Evolutionary conservation across 2,329 filamentous ascomycete species (phyloP).

Genomic region (Niveomyces coronatus): DNA sequence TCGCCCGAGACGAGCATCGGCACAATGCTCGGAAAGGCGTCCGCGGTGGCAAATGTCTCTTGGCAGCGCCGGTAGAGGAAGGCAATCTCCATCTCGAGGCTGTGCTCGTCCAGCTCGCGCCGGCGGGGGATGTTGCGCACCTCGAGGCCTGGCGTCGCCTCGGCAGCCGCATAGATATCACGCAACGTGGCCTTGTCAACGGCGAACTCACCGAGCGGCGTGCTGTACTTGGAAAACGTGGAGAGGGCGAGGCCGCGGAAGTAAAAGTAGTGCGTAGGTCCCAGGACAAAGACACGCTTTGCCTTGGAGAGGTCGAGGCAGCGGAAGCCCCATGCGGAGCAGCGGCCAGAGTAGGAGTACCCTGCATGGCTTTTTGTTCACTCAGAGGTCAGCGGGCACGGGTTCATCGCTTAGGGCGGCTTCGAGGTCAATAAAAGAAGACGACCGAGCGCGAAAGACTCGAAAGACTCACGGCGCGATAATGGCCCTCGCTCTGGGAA

Average conservation of each 20-base stretch:
- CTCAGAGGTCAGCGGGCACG: not conserved
- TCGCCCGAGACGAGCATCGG: conserved; percentile 82
- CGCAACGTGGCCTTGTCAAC: conserved; percentile 51
- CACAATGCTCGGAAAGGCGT: conserved; percentile 61
- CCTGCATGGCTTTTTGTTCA: conserved; percentile 65
- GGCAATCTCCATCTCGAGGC: conserved; percentile 91
- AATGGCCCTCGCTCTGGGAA: conserved; percentile 67
- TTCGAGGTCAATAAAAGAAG: not conserved
- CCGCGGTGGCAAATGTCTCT: conserved; percentile 36
- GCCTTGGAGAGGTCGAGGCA: conserved; percentile 69
- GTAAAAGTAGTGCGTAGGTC: conserved; percentile 83
- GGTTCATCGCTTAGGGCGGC: not conserved
- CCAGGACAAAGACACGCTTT: conserved; percentile 84
- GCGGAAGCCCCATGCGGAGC: conserved; percentile 92
- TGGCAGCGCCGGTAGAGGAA: conserved; percentile 74
- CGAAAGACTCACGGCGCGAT: conserved; percentile 93
- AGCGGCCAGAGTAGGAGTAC: conserved; percentile 82
- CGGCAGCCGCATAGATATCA: conserved; percentile 30
- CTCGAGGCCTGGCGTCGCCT: conserved; percentile 31
- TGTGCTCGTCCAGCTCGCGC: conserved; percentile 77
- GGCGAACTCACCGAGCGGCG: conserved; percentile 60
- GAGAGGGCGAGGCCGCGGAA: conserved; percentile 70
- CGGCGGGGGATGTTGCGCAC: conserved; percentile 45
- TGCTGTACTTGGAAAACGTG: conserved; percentile 58
- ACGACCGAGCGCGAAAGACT: too few relatives aligned